Evolutionary conservation across 2,329 filamentous ascomycete genomes (phyloP).

Genomic region (Byssoonygena ceratinophila): DNA sequence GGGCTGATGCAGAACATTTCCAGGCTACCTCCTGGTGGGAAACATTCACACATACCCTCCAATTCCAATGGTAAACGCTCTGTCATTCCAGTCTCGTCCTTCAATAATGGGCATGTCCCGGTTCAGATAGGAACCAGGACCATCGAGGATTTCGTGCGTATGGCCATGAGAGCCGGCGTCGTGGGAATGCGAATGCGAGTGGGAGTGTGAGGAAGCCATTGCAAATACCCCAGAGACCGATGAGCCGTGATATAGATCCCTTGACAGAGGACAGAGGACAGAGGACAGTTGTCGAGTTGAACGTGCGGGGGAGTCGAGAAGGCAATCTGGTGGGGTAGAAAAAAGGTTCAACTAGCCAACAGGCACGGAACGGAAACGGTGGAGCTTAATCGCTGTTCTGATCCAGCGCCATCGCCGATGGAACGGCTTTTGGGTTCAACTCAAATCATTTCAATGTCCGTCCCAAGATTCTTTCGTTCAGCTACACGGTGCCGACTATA

Average conservation of each 20-base stretch:
- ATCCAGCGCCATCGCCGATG: neutral
- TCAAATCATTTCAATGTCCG: no score
- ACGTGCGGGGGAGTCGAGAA: neutral
- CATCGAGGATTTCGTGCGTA: constrained; percentile 88
- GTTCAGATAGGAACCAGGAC: constrained; percentile 77
- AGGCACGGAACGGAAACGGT: no score
- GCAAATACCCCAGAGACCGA: neutral
- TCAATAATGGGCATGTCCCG: constrained; percentile 91
- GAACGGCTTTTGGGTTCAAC: no score
- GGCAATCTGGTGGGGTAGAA: neutral
- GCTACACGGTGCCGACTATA: no score
- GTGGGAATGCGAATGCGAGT: constrained; percentile 36
- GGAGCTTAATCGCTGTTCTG: neutral
- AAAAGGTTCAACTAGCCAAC: neutral
- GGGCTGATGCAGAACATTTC: neutral
- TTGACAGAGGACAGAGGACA: no score
- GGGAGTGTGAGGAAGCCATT: constrained; percentile 9
- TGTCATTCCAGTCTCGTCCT: constrained; percentile 73
- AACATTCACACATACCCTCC: constrained; percentile 58
- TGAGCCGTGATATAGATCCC: neutral
- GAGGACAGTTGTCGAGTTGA: neutral
- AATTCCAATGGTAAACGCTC: constrained; percentile 95
- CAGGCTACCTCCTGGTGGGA: neutral
- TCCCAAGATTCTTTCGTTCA: no score
- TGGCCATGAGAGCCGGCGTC: constrained; percentile 66